Percentiles rank a stretch among this genome's conserved stretches.
These are phyloP conservation scores for Rutstroemia sp. DNA, from an alignment of 2,329 filamentous ascomycete genomes.

Conservation along the genomic window DNA sequence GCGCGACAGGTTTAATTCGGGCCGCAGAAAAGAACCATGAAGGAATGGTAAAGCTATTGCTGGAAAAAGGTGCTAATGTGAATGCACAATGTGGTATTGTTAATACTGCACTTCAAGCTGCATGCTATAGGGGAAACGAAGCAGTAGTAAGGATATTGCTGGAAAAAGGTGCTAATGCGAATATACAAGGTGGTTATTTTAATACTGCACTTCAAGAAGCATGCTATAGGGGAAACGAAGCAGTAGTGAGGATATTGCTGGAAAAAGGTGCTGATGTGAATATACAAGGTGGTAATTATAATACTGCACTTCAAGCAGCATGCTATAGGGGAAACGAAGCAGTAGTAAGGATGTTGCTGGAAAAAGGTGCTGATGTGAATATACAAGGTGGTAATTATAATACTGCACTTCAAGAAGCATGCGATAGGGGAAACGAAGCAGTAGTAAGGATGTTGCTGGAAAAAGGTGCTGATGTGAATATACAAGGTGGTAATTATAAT, in stretches of 20 bases:
- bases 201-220: neutral
- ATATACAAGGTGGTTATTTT: neutral
- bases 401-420: neutral
- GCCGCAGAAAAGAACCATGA: neutral
- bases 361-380: neutral
- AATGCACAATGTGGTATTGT: neutral
- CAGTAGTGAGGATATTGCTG: neutral
- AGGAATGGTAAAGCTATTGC: neutral
- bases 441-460: neutral
- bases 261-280: no score
- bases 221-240: neutral
- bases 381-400: neutral
- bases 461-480: no score
- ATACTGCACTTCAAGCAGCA: constrained; percentile 3
- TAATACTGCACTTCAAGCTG: no score
- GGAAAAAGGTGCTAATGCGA: neutral
- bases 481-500: no score
- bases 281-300: no score
- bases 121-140: no score
- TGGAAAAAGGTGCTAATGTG: no score
- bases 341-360: no score
- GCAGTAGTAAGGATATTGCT: no score
- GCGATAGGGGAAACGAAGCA: neutral
- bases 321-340: neutral
- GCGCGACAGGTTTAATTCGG: neutral